Evolutionary conservation across 2,329 filamentous ascomycete genomes (phyloP).

Genomic region (Aspergillus sp.): DNA sequence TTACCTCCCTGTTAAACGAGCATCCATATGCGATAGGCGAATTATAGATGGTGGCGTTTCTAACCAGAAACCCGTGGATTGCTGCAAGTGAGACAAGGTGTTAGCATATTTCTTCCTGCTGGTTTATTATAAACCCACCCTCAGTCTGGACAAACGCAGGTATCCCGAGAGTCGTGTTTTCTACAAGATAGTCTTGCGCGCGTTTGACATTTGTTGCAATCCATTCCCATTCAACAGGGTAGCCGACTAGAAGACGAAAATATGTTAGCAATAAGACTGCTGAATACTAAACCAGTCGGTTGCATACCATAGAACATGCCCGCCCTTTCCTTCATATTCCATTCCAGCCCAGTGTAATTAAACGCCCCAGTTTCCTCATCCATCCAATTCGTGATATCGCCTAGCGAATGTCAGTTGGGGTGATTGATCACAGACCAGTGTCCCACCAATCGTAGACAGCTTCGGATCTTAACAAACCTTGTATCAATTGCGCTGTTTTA

Average conservation of each 20-base stretch:
- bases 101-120: neutral
- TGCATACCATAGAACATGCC: slow-evolving; percentile 62
- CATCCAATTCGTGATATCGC: slow-evolving; percentile 73
- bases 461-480: slow-evolving; percentile 39
- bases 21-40: slow-evolving; percentile 72
- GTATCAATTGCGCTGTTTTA: slow-evolving; percentile 68
- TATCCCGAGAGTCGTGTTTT: slow-evolving; percentile 68
- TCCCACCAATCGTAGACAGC: neutral
- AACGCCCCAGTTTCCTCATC: slow-evolving; percentile 66
- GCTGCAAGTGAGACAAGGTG: slow-evolving; percentile 12
- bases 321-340: slow-evolving; percentile 65
- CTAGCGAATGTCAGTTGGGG: slow-evolving; percentile 24
- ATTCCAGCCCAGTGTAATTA: slow-evolving; percentile 66
- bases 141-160: slow-evolving; percentile 73
- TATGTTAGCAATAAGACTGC: neutral
- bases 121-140: slow-evolving; percentile 38
- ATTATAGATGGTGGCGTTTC: slow-evolving; percentile 77
- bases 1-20: slow-evolving; percentile 63
- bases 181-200: slow-evolving; percentile 67
- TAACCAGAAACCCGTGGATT: slow-evolving; percentile 70
- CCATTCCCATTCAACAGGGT: slow-evolving; percentile 63
- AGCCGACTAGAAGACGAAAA: slow-evolving; percentile 52
- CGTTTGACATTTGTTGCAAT: slow-evolving; percentile 62
- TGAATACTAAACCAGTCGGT: neutral
- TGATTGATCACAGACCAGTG: neutral